A percentile compares a stretch with the other conserved stretches of the same genome.
These are phyloP conservation scores for Dunaliella primolecta DNA, from an alignment of 139 green algal genomes.

Conservation along the genomic window DNA sequence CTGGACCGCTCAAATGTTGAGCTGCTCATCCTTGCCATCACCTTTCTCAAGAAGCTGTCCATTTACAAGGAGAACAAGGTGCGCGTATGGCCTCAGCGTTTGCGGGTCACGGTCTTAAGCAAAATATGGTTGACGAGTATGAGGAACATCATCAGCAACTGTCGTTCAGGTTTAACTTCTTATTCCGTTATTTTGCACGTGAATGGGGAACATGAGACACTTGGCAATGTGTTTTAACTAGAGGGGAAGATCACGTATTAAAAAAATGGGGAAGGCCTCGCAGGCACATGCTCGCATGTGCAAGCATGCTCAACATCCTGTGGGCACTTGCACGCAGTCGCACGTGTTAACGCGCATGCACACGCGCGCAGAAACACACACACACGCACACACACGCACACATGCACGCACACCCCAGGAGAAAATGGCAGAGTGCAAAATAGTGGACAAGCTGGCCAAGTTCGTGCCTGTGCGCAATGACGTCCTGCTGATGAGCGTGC, in stretches of 20 bases:
- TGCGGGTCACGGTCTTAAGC: background rate
- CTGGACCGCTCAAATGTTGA: slow-evolving; percentile 74
- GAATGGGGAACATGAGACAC: no score
- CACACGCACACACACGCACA: no score
- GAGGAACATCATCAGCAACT: background rate
- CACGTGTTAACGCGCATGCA: no score
- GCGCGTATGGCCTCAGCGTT: background rate
- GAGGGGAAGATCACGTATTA: no score
- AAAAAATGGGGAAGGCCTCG: no score
- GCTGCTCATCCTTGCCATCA: slow-evolving; percentile 76
- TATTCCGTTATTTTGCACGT: background rate
- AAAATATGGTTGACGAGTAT: background rate
- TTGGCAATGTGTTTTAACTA: no score
- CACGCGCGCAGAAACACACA: no score
- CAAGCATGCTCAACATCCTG: no score
- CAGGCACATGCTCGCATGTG: no score
- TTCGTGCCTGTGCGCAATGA: slow-evolving; percentile 65
- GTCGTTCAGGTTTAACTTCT: background rate
- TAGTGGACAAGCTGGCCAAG: slow-evolving; percentile 62
- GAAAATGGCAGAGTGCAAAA: slow-evolving; percentile 52
- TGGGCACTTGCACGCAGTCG: no score
- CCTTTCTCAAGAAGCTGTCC: slow-evolving; percentile 83
- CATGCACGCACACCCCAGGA: no score
- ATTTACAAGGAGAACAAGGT: slow-evolving; percentile 52
- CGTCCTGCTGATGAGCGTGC: slow-evolving; percentile 62